These are phyloP conservation scores for Hirschfeldia incana DNA, from an alignment of 345 rosid genomes.

Conservation along the genomic window DNA sequence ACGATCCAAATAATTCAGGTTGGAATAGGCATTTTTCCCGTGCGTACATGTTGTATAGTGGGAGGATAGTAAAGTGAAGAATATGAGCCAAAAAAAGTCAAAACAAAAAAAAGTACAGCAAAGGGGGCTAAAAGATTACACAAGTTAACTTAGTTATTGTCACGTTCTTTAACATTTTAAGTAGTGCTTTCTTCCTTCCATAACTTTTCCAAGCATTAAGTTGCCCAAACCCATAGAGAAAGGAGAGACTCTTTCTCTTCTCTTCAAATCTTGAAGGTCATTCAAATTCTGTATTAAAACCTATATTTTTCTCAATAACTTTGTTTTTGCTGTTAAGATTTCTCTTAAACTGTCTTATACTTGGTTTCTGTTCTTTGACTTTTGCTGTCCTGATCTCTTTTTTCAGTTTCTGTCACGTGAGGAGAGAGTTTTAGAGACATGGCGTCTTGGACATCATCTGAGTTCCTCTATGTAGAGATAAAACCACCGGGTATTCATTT, in stretches of 20 bases:
- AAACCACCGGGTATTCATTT: conserved; percentile 70
- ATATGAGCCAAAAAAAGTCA: conserved; percentile 26
- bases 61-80: conserved; percentile 8
- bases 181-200: neutral
- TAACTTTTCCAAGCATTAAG: neutral
- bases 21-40: no score
- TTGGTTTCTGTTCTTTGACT: conserved; percentile 5
- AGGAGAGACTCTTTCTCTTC: neutral
- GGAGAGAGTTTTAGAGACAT: conserved; percentile 15
- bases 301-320: no score
- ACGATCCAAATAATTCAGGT: no score
- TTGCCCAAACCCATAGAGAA: conserved; percentile 5
- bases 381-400: neutral
- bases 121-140: neutral
- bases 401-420: conserved; percentile 8
- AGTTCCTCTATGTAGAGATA: conserved; percentile 32
- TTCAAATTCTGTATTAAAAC: neutral
- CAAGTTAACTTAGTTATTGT: conserved; percentile 26
- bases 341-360: neutral
- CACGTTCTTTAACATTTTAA: conserved; percentile 33
- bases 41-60: conserved; percentile 35
- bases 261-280: conserved; percentile 9
- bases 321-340: neutral
- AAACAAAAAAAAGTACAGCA: conserved; percentile 14
- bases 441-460: conserved; percentile 41